Conservation (phyloP, 371 early-diverging fungal species). For the Lichtheimia corymbifera region DNA sequence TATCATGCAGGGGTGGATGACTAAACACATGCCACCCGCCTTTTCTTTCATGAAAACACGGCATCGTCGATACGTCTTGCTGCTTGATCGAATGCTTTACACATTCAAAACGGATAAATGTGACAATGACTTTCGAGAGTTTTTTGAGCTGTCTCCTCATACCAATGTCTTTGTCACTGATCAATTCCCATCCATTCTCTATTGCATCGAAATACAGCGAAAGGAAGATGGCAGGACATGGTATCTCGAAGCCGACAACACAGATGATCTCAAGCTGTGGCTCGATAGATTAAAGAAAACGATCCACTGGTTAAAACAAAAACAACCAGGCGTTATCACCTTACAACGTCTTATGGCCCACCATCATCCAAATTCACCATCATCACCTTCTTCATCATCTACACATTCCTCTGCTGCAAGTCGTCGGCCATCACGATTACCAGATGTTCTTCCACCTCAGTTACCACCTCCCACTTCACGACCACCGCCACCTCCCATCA, state of each 20-base stretch:
- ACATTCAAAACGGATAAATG: slow-evolving; percentile 34
- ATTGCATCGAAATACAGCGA: slow-evolving; percentile 36
- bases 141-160: slow-evolving; percentile 28
- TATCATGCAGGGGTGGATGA: slow-evolving; percentile 34
- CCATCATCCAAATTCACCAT: not conserved
- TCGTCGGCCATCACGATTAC: slow-evolving; percentile 10
- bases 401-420: not conserved
- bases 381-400: not conserved
- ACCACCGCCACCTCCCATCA: slow-evolving; percentile 2
- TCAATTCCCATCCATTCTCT: slow-evolving; percentile 26
- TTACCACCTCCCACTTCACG: slow-evolving; percentile 9
- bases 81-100: slow-evolving; percentile 37
- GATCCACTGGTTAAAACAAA: slow-evolving; percentile 10
- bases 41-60: slow-evolving; percentile 36
- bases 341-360: not conserved
- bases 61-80: slow-evolving; percentile 32
- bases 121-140: slow-evolving; percentile 26
- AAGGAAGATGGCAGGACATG: slow-evolving; percentile 23
- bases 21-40: slow-evolving; percentile 31
- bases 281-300: slow-evolving; percentile 30
- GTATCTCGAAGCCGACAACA: slow-evolving; percentile 36
- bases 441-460: slow-evolving; percentile 10
- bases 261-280: slow-evolving; percentile 37
- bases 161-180: slow-evolving; percentile 43
- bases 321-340: slow-evolving; percentile 5